A percentile compares a stretch with the other conserved stretches of the same genome.
Conservation (phyloP, 2,329 filamentous ascomycete species). For the Penicillium sp. region DNA sequence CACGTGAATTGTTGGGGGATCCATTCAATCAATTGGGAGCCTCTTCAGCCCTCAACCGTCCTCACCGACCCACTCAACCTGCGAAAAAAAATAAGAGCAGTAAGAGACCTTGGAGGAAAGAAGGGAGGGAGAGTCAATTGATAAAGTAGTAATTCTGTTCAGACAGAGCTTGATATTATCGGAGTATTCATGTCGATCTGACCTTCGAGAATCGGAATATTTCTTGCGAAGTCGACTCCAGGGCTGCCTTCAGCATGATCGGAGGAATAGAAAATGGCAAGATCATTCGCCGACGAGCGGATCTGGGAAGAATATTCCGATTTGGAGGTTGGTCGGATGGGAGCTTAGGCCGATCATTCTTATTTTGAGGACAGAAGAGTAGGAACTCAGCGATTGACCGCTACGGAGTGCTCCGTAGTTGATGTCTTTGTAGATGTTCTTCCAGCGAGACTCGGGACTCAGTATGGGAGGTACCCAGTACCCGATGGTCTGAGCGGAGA, state of each 20-base stretch:
- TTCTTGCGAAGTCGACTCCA: background rate
- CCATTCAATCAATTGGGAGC: background rate
- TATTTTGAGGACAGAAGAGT: background rate
- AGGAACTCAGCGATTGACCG: background rate
- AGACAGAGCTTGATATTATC: background rate
- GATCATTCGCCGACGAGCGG: slow-evolving; percentile 5
- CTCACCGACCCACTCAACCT: slow-evolving; percentile 21
- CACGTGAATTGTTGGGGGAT: slow-evolving; percentile 28
- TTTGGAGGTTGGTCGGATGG: background rate
- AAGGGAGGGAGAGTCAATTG: background rate
- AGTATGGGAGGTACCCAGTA: slow-evolving; percentile 30
- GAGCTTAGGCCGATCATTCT: background rate
- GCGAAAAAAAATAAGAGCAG: background rate
- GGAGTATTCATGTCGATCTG: background rate
- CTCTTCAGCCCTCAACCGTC: slow-evolving; percentile 25
- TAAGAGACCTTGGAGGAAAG: background rate
- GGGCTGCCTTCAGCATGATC: background rate
- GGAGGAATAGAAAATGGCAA: background rate
- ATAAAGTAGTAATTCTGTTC: background rate
- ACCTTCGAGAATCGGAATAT: background rate
- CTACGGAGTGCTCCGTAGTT: background rate
- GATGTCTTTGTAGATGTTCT: background rate
- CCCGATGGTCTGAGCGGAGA: slow-evolving; percentile 26
- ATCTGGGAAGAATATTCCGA: background rate
- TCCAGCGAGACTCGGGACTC: slow-evolving; percentile 6